Base-by-base conservation (phyloP, 768 basidiomycete species). In the Russula abietina region DNA sequence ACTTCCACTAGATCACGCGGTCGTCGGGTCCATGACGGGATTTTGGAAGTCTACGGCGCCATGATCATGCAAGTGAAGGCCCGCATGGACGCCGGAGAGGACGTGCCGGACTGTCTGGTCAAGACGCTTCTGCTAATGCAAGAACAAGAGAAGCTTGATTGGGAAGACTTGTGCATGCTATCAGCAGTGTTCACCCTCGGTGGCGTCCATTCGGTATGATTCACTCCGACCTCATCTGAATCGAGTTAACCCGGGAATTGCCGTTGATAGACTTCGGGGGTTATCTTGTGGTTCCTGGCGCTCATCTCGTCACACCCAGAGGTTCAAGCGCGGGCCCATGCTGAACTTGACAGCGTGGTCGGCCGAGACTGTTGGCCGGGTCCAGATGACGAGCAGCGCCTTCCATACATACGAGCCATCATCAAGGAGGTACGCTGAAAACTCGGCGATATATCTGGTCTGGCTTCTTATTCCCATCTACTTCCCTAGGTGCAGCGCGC, bases 1-100 rank as follows among this genome's bases (percentile, higher is more conserved):
- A 77, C 72, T 41, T 61, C 64, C 28, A 77, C 76, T 73, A 72
- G 69, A 9, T 68, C 71, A 1, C 76, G 81, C 11, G 79, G 73
- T 3, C 70, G 70, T 49, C 74, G 73, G 30, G 75, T 82, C 2
- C 78, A 80, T 55, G 57, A 70, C 12, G 72, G 70, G 45, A 64
- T 76, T 45, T 60, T 74, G 36, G 68, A 68, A 24, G 70, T 73
- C 3, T 76, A 75, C 57, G 73, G 75, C 22, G 61, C 65, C 1
- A 73, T 75, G 72, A 72, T 74, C 11, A 61, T 55, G 57, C 69
- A 66, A 4, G 67, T 74, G 26, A 71, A 72, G 55, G 65, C 65
- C 4, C 70, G 70, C 16, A 68, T 75, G 65, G 72, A 73, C 22
- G 51, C 60, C 0, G 73, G 74, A 32, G 73, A 74, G 55, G 61